These are phyloP conservation scores for Aspergillus alliaceus DNA, from an alignment of 2,329 filamentous ascomycete genomes.

Conservation along the genomic window DNA sequence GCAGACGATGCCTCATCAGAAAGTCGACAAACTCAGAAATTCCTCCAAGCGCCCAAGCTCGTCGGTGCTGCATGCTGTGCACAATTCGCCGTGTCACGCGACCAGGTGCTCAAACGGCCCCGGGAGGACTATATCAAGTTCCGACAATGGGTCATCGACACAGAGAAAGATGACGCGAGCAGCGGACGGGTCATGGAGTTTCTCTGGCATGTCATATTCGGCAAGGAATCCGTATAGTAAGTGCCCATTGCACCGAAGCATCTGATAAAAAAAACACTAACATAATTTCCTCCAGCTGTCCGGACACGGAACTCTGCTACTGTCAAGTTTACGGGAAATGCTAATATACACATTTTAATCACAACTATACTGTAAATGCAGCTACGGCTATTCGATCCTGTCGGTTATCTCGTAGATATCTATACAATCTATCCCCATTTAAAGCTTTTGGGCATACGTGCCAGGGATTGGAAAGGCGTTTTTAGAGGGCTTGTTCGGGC, in stretches of 20 bases:
- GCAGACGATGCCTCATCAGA: background rate
- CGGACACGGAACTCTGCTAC: conserved; percentile 36
- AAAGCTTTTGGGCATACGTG: background rate
- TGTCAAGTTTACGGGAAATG: conserved; percentile 39
- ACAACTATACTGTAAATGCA: background rate
- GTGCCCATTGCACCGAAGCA: conserved; percentile 11
- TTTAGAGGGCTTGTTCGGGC: background rate
- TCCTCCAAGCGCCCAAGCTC: conserved; percentile 46
- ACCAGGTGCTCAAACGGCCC: conserved; percentile 52
- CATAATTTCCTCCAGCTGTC: conserved; percentile 25
- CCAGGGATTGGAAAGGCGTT: background rate
- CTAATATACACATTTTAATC: conserved; percentile 8
- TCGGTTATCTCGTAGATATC: background rate
- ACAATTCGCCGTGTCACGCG: conserved; percentile 62
- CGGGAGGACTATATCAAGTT: conserved; percentile 56
- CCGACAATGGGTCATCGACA: conserved; percentile 61
- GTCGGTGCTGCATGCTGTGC: conserved; percentile 64
- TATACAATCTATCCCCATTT: background rate
- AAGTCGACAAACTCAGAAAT: conserved; percentile 20
- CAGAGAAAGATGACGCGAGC: conserved; percentile 53
- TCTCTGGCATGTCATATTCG: conserved; percentile 62
- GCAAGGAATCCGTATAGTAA: conserved; percentile 42
- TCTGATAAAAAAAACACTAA: conserved; percentile 10
- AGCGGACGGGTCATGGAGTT: conserved; percentile 65
- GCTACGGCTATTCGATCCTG: background rate